Conservation (phyloP, 345 rosid genomes). For the Psidium friedrichsthalianum region DNA sequence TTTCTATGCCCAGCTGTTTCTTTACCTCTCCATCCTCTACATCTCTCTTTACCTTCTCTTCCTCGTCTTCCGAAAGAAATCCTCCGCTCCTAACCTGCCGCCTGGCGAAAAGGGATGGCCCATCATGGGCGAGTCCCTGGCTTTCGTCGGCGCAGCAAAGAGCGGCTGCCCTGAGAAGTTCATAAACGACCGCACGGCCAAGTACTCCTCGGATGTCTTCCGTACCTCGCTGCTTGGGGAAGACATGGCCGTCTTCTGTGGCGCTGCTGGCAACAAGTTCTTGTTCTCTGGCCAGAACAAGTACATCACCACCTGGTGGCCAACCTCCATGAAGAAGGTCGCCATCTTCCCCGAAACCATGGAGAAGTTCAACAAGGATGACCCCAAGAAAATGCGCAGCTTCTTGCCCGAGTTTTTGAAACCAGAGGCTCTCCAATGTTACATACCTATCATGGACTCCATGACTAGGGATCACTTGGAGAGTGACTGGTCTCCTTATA, state of each 20-base stretch:
- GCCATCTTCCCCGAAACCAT: not conserved
- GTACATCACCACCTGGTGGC: not conserved
- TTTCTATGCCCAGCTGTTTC: not conserved
- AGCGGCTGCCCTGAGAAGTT: not conserved
- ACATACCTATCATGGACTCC: not conserved
- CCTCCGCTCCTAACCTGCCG: not conserved
- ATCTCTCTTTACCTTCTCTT: not conserved
- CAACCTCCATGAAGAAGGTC: not conserved
- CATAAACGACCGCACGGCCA: not conserved
- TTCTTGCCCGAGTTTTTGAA: not conserved
- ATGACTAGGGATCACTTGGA: not conserved
- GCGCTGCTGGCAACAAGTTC: not conserved
- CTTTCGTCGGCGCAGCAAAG: not conserved
- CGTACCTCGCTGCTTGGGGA: not conserved
- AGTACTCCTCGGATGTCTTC: not conserved
- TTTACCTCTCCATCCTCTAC: not conserved
- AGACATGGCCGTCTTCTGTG: not conserved
- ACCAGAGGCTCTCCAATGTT: not conserved
- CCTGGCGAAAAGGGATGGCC: not conserved
- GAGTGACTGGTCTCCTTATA: not conserved
- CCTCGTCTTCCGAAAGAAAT: not conserved
- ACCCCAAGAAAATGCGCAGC: not conserved
- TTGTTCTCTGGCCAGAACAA: not conserved
- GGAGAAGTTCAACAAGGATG: not conserved
- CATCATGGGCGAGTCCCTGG: not conserved